Base-by-base conservation (phyloP, 192 early-diverging fungal species). In the Gaertneriomyces semiglobifer region DNA sequence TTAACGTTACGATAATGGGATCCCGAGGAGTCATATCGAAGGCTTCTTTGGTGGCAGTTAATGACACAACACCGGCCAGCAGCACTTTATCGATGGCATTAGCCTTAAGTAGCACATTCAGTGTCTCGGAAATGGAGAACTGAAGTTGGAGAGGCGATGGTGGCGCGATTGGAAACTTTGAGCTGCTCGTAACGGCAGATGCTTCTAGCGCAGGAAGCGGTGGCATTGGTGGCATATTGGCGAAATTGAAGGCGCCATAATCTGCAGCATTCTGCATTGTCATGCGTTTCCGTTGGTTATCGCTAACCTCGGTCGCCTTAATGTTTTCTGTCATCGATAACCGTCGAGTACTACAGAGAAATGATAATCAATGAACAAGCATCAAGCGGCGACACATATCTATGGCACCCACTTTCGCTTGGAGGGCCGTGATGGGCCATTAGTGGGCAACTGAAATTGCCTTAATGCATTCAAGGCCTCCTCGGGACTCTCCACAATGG, bases 11-110 rank as follows among this genome's bases (percentile, higher is more conserved):
- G 12, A 47, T 25, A 47, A 67, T 65, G 48, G 44, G 46, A 14
- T 62, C 43, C 38, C 2, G 47, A 10, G 18, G 41, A 2, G 47
- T 54, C 20, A 55, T 12, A 33, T 33, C 25, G 33, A 57, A 38
- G 4, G 6, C 39, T 14, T 57, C 55, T 5, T 16, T 12, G 12
- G 55, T 38, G 16, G 14, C 16, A 4, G 5, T 11, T 33, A 79
- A 41, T 9, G 67, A 53, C 11, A 80, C 65, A 38, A 77, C 79
- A 12, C 79, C 79, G 50, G 66, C 77, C 45, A 80, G n/a, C 33
- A 77, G 51, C 12, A 80, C 58, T 46, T 76, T 77, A 18, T 80
- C 79, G 38, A 80, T 71, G 8, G 33, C 54, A 33, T 68, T 65
- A 12, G 60, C 66, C 43, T 60, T 53, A 33, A 80, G 40, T 7